A percentile compares a stretch with the other conserved stretches of the same genome.
Conservation (phyloP, 2,329 filamentous ascomycete species). For the Xylariaceae sp. region DNA sequence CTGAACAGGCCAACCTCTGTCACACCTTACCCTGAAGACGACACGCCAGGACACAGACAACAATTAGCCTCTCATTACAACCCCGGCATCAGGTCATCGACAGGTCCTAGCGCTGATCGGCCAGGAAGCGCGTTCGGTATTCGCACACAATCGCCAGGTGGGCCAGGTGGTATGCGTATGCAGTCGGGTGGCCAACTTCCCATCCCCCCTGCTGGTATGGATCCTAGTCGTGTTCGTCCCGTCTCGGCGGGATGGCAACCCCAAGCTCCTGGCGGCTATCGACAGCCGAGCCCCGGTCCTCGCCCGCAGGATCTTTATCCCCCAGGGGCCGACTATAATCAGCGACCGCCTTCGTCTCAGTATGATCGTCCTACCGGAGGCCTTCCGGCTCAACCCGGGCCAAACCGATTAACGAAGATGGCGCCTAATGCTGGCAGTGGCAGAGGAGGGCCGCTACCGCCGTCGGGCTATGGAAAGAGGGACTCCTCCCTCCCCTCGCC, state of each 20-base stretch:
- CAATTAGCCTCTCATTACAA: constrained; percentile 52
- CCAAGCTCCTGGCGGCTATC: constrained; percentile 50
- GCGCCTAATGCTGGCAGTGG: constrained; percentile 41
- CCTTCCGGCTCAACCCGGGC: constrained; percentile 42
- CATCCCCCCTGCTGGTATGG: constrained; percentile 49
- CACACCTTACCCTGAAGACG: constrained; percentile 62
- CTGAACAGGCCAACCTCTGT: constrained; percentile 53
- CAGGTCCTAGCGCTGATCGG: constrained; percentile 56
- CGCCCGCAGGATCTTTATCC: constrained; percentile 35
- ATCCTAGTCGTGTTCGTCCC: constrained; percentile 51
- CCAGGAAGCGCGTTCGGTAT: constrained; percentile 62
- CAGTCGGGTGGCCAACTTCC: constrained; percentile 56
- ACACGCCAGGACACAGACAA: constrained; percentile 43
- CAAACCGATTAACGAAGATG: constrained; percentile 49
- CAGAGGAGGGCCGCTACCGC: constrained; percentile 37
- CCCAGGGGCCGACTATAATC: constrained; percentile 38
- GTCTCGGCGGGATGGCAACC: constrained; percentile 54
- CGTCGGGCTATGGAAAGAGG: constrained; percentile 34
- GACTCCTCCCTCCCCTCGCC: constrained; percentile 37
- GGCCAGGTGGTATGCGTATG: constrained; percentile 49
- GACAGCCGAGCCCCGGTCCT: constrained; percentile 48
- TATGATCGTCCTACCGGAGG: constrained; percentile 38
- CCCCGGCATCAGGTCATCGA: constrained; percentile 56
- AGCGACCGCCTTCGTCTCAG: constrained; percentile 33
- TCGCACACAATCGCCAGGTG: constrained; percentile 50